These are phyloP conservation scores for Chlorella sp. DNA, from an alignment of 139 green algal genomes.

Conservation along the genomic window DNA sequence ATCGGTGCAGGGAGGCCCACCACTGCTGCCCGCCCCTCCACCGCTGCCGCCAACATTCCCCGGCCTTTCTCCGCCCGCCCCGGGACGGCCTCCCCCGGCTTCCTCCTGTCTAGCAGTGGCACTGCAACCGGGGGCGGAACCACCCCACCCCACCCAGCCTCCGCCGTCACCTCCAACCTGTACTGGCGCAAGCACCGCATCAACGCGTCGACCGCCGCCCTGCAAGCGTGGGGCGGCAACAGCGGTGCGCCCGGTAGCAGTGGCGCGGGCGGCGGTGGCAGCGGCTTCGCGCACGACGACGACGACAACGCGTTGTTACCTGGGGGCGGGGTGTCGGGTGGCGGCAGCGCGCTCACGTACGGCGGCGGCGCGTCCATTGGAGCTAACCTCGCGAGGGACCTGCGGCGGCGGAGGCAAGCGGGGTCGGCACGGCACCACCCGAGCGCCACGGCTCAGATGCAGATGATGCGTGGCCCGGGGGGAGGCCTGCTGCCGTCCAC, in stretches of 20 bases:
- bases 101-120: too few relatives aligned
- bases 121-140: background rate
- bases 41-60: too few relatives aligned
- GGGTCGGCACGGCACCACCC: too few relatives aligned
- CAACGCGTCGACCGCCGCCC: background rate
- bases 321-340: background rate
- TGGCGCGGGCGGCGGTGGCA: background rate
- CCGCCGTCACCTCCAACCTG: constrained; percentile 7
- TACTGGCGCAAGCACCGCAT: constrained; percentile 42
- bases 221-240: background rate
- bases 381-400: constrained; percentile 27
- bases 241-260: background rate
- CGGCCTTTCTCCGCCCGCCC: constrained; percentile 16
- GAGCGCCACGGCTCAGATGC: too few relatives aligned
- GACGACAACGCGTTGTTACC: background rate
- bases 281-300: background rate
- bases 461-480: too few relatives aligned
- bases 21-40: too few relatives aligned
- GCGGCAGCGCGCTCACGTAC: constrained; percentile 18
- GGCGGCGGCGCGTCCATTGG: constrained; percentile 16
- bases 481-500: background rate
- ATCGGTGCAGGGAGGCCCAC: background rate
- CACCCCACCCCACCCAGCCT: background rate
- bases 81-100: constrained; percentile 3
- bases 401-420: constrained; percentile 21